Conservation (phyloP, 2,329 filamentous ascomycete genomes). For the Ascochyta fabae region DNA sequence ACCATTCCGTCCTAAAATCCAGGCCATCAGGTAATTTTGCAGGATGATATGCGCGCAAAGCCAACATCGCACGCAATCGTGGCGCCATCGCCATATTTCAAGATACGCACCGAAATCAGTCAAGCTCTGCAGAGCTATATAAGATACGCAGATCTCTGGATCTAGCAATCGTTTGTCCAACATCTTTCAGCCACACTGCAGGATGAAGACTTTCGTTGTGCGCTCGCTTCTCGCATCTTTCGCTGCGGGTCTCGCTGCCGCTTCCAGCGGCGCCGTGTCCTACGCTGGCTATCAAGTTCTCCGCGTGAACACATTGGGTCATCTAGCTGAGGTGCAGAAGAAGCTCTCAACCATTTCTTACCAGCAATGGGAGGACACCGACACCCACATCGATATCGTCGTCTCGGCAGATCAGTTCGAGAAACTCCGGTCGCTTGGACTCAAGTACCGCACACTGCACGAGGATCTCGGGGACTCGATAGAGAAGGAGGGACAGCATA, state of each 20-base stretch:
- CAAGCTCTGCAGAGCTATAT: not conserved
- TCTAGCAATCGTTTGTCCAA: not conserved
- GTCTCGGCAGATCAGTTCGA: slow-evolving; percentile 46
- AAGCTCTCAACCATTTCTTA: slow-evolving; percentile 46
- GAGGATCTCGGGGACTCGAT: slow-evolving; percentile 53
- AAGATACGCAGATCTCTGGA: not conserved
- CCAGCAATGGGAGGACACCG: slow-evolving; percentile 42
- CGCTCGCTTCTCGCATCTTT: slow-evolving; percentile 7
- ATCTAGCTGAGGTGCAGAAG: slow-evolving; percentile 38
- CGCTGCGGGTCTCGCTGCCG: slow-evolving; percentile 10
- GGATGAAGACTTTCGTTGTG: slow-evolving; percentile 9
- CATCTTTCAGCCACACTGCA: not conserved
- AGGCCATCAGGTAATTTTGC: not conserved
- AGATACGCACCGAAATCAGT: not conserved
- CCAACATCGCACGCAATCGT: slow-evolving; percentile 11
- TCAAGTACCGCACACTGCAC: slow-evolving; percentile 49
- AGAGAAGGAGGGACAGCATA: slow-evolving; percentile 47
- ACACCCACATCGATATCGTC: slow-evolving; percentile 50
- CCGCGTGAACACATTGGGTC: slow-evolving; percentile 42
- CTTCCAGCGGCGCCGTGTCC: slow-evolving; percentile 28
- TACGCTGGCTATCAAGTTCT: slow-evolving; percentile 51
- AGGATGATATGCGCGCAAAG: not conserved
- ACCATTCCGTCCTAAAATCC: not conserved
- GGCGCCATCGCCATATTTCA: not conserved
- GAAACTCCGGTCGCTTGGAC: slow-evolving; percentile 45